Conservation (phyloP, 1,284 basidiomycete species). For the Naganishia sp. region DNA sequence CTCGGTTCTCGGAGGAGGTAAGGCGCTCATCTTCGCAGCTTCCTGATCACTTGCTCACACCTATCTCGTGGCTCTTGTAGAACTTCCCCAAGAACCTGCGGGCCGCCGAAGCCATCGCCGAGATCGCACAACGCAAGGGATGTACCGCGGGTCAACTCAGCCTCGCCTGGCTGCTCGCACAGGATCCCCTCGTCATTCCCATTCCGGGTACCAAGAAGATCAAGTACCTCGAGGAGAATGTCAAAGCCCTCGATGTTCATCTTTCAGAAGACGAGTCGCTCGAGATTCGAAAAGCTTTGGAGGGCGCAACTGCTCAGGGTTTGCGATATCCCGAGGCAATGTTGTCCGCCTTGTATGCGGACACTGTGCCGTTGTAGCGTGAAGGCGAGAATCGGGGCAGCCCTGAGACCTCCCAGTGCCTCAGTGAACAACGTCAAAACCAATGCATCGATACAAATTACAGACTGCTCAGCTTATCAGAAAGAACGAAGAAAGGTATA, state of each 20-base stretch:
- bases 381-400: not conserved
- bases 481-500: no score
- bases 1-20: conserved; percentile 50
- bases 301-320: conserved; percentile 44
- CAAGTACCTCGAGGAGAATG: conserved; percentile 57
- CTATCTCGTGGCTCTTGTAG: conserved; percentile 34
- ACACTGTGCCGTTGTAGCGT: conserved; percentile 17
- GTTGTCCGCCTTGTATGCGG: conserved; percentile 21
- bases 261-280: conserved; percentile 53
- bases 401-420: no score
- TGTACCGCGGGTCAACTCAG: conserved; percentile 62
- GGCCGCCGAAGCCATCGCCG: conserved; percentile 57
- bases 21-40: not conserved
- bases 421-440: no score
- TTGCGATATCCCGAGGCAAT: conserved; percentile 28
- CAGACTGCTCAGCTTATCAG: no score
- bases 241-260: conserved; percentile 50
- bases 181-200: conserved; percentile 60
- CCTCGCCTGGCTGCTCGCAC: conserved; percentile 65
- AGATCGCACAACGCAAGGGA: conserved; percentile 57
- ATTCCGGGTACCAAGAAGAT: conserved; percentile 56
- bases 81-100: conserved; percentile 65
- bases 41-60: not conserved
- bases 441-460: no score
- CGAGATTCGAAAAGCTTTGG: conserved; percentile 51